Evolutionary conservation across 148 eudicot genomes (phyloP).

Genomic region (Rhododendron williamsianum): DNA sequence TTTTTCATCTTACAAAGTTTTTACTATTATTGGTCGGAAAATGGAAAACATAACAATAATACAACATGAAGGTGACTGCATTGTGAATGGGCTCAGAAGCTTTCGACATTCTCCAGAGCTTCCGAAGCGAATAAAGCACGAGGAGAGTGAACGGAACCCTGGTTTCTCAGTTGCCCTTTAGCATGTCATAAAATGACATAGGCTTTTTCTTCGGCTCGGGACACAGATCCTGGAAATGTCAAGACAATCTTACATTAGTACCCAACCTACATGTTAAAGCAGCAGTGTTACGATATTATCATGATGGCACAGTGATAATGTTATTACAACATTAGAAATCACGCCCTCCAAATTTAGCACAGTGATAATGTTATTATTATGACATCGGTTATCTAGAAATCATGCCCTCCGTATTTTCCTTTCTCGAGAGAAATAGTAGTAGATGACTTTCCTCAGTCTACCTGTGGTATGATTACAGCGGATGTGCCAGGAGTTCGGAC

Average conservation of each 20-base stretch:
- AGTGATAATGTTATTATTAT: not conserved
- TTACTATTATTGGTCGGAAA: not conserved
- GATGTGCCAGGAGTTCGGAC: conserved; percentile 73
- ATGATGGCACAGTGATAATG: not conserved
- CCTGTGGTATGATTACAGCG: conserved; percentile 75
- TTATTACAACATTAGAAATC: no score
- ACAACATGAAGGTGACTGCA: not conserved
- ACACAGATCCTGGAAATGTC: not conserved
- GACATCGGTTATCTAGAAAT: not conserved
- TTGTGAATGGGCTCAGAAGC: not conserved
- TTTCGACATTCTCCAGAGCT: not conserved
- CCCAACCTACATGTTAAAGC: not conserved
- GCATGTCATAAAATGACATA: not conserved
- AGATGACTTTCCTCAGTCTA: conserved; percentile 67
- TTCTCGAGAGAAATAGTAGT: not conserved
- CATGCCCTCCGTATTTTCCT: not conserved
- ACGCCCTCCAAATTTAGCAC: not conserved
- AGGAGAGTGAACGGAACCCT: not conserved
- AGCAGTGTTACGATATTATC: not conserved
- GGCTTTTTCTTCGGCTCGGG: not conserved
- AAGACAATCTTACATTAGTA: not conserved
- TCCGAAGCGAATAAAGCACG: not conserved
- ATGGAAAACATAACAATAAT: not conserved
- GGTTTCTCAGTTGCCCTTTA: not conserved
- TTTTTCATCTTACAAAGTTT: not conserved